Evolutionary conservation across 257 asterid genomes (phyloP), one percentile per base, ranked within the genome.

Genomic region (Solanum boliviense): DNA sequence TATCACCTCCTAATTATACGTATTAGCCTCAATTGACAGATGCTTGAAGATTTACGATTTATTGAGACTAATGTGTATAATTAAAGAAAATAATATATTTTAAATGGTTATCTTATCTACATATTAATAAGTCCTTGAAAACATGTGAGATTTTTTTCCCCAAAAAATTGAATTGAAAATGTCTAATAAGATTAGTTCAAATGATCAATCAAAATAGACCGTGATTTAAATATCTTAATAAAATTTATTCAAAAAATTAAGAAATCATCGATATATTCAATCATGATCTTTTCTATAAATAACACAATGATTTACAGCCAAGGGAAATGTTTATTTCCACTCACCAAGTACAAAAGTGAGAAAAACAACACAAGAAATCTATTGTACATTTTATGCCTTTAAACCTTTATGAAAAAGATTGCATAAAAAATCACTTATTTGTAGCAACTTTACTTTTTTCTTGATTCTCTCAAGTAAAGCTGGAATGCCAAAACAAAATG

Each of bases 131-230:
- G 1, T 7, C 3, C 6, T 31, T 31, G 11, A 71, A 71, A 71
- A 32, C 12, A 31, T 1, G 6, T 15, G 12, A 0, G 25, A 0
- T 6, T 25, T 68, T n/a, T 6, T 1, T 0, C 2, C 0, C 18
- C 0, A 56, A 68, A 68, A 27, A 27, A 3, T 13, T 7, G 5
- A 29, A 13, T 67, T 29, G 2, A n/a, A 70, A 29, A 16, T 70
- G 9, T 13, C 3, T 3, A 13, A 70, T 13, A 13, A 4, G 0
- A 70, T 29, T 29, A 3, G 9, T 6, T 52, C 23, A 52, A 52
- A 52, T 52, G n/a, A 3, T 18, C 62, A 52, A 52, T 52, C 9
- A 52, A 52, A 52, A 18, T 52, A 52, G 9, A 52, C 4, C 10
- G 4, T 15, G 20, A 29, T 29, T 29, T 71, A 20, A 3, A 13